phyloP scores from a whole-genome alignment of 352 stramenopile species.

The Pythium phragmitis region DNA sequence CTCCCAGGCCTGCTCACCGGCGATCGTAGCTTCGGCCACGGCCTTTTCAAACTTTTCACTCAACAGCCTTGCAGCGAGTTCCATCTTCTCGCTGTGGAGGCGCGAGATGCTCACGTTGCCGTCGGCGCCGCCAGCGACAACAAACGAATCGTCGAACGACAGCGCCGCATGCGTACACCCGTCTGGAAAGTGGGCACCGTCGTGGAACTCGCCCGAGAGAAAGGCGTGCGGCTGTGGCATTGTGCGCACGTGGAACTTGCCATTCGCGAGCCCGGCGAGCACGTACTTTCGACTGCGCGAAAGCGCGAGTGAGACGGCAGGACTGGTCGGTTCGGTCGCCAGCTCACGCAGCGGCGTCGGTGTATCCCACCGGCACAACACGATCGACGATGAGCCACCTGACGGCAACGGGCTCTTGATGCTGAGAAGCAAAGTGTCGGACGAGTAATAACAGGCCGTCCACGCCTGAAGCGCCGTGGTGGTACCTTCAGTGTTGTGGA shows the following conservation, averaged over 20 bases:
- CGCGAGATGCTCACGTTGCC: conserved; percentile 75
- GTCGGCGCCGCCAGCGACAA: conserved; percentile 68
- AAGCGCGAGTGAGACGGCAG: conserved; percentile 40
- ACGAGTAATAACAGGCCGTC: conserved; percentile 40
- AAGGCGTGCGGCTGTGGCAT: conserved; percentile 53
- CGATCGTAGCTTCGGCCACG: conserved; percentile 45
- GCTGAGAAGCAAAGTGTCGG: conserved; percentile 52
- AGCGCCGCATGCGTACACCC: conserved; percentile 34
- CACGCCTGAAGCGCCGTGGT: conserved; percentile 30
- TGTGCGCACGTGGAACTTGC: conserved; percentile 77
- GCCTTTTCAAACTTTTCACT: conserved; percentile 37
- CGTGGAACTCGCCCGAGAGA: conserved; percentile 78
- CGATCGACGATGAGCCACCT: conserved; percentile 30
- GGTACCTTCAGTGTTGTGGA: conserved; percentile 39
- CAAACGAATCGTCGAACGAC: conserved; percentile 85
- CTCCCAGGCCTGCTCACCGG: conserved; percentile 51
- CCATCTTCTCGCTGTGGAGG: conserved; percentile 57
- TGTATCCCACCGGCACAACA: conserved; percentile 35
- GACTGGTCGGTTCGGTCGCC: conserved; percentile 34
- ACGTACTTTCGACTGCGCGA: conserved; percentile 68
- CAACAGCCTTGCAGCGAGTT: conserved; percentile 38
- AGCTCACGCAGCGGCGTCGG: conserved; percentile 38
- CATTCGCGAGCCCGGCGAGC: conserved; percentile 73
- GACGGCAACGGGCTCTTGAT: conserved; percentile 24
- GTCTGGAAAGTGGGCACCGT: conserved; percentile 26